A percentile compares a stretch with the other conserved stretches of the same genome.
phyloP scores from a whole-genome alignment of 306 rosid species.

The Inga oerstediana region DNA sequence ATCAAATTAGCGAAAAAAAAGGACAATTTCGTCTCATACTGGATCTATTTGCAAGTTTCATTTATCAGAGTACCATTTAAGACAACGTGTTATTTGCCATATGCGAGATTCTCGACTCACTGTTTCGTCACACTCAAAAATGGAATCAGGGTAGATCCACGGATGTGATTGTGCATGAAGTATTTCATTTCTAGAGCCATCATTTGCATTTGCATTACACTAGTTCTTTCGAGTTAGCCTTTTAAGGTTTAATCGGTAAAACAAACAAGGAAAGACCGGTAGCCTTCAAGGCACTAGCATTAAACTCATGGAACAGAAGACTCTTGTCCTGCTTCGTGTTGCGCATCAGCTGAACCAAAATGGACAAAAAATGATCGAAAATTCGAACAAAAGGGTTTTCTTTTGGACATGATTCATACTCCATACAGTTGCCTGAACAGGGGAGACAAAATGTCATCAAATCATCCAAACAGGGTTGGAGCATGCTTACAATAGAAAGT shows the following conservation, averaged over 20 bases:
- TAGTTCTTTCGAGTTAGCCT: not conserved
- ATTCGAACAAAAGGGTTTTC: not conserved
- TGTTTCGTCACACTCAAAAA: not conserved
- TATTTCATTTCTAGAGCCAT: slow-evolving; percentile 13
- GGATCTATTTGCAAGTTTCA: not conserved
- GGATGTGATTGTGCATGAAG: not conserved
- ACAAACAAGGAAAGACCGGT: not conserved
- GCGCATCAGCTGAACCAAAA: not conserved
- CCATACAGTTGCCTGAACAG: not conserved
- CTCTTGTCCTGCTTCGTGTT: not conserved
- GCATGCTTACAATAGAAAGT: not conserved
- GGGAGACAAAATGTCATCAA: not conserved
- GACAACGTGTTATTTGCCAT: not conserved
- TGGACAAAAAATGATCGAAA: not conserved
- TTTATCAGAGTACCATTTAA: not conserved
- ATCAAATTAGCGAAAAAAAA: not conserved
- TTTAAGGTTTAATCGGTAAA: not conserved
- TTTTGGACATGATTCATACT: slow-evolving; percentile 1
- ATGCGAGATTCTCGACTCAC: too few relatives aligned
- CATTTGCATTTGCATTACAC: not conserved
- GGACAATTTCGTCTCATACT: not conserved
- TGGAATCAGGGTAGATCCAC: not conserved
- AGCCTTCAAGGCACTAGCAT: not conserved
- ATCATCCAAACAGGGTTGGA: not conserved
- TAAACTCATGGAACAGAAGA: not conserved